These are phyloP conservation scores for Viola odorata DNA, from an alignment of 345 rosid genomes.

Conservation along the genomic window DNA sequence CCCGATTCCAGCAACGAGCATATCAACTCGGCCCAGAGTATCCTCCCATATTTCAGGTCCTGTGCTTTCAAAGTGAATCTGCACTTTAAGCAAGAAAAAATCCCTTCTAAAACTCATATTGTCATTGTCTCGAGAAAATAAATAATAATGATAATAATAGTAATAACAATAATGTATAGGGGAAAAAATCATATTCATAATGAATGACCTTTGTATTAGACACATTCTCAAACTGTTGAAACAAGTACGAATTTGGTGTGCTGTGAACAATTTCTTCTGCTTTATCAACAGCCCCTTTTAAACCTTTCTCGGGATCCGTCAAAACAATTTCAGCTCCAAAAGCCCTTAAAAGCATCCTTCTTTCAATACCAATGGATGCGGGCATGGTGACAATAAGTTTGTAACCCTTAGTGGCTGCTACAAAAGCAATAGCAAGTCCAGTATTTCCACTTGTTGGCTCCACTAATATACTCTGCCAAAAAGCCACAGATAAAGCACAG, in stretches of 20 bases:
- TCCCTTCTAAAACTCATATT: not conserved
- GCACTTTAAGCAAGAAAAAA: conserved; percentile 20
- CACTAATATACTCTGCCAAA: conserved; percentile 58
- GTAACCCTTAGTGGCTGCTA: conserved; percentile 81
- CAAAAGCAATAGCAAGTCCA: conserved; percentile 86
- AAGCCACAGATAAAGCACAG: not conserved
- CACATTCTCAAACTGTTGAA: conserved; percentile 72
- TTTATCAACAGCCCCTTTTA: conserved; percentile 79
- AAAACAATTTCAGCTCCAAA: conserved; percentile 82
- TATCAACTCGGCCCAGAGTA: conserved; percentile 64
- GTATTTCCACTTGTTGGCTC: conserved; percentile 93
- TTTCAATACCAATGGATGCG: conserved; percentile 75
- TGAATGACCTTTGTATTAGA: conserved; percentile 61
- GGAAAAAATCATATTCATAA: not conserved
- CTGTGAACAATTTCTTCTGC: conserved; percentile 70
- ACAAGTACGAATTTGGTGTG: conserved; percentile 68
- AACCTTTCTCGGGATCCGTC: conserved; percentile 82
- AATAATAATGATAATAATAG: not conserved
- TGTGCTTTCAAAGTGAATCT: conserved; percentile 87
- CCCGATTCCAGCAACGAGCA: conserved; percentile 83
- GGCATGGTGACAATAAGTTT: conserved; percentile 87
- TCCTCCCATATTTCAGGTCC: conserved; percentile 98
- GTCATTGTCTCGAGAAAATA: not conserved
- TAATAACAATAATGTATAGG: not conserved
- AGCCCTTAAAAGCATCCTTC: conserved; percentile 78